Evolutionary conservation across 1,284 basidiomycete species (phyloP), one percentile per base, ranked within the genome.

Genomic region (Apiotrichum sp.): DNA sequence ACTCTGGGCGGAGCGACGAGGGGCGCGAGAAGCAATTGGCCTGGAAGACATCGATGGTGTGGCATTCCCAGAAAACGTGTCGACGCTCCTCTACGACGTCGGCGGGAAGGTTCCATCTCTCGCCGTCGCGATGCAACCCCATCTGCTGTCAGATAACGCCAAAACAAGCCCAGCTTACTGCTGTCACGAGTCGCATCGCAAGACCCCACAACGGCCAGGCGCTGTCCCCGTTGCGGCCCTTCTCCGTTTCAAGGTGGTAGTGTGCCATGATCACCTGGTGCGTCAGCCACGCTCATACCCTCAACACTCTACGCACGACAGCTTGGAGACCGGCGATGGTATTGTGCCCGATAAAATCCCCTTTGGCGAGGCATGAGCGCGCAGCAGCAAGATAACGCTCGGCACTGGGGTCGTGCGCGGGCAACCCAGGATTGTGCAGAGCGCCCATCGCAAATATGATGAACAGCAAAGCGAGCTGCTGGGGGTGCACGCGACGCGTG

Each of bases 161-260:
- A 22, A 22, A 22, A 22, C 22, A 22, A 22, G 22, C 22, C 22
- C 22, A 22, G 22, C 22, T 22, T 22, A 22, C 22, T 22, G 22
- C 22, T 22, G 22, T 22, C 22, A 22, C 22, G 22, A 22, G 22
- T 38, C 69, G 56, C 66, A 68, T 67, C 0, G 66, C 65, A 4
- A 72, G 42, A 32, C 72, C 72, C 68, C 70, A 71, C 8, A 73
- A 46, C 1, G 69, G 68, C 72, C 72, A 73, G 36, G 67, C 64
- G 0, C 55, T 59, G 55, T 73, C 70, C 3, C 70, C 72, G 43
- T 65, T 65, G 10, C 69, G 57, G 0, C 69, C 69, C 38, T 59
- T 58, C 38, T 71, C 69, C 14, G 65, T 68, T 42, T 67, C 63
- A 4, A 65, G 48, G n/a, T 48, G 52, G 39, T 56, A 63, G 47